phyloP scores from a whole-genome alignment of 148 eudicot genomes.

The Cornus controversa region DNA sequence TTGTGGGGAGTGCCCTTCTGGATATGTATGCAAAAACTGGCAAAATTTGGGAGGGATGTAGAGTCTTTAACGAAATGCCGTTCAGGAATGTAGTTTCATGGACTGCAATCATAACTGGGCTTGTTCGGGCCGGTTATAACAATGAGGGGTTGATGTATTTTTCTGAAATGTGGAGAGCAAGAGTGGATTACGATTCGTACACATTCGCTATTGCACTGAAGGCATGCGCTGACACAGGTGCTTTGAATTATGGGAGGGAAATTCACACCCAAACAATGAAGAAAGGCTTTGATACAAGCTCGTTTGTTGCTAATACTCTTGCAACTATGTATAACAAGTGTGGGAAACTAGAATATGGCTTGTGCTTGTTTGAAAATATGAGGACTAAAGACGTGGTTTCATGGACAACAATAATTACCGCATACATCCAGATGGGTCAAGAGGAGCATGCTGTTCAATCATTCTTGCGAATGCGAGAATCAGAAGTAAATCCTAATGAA shows the following conservation, averaged over 20 bases:
- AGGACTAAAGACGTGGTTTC: conserved; percentile 71
- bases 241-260: conserved; percentile 65
- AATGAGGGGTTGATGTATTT: conserved; percentile 64
- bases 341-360: conserved; percentile 73
- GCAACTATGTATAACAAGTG: conserved; percentile 84
- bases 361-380: conserved; percentile 68
- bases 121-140: conserved; percentile 64
- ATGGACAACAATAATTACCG: conserved; percentile 74
- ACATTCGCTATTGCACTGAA: conserved; percentile 82
- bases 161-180: conserved; percentile 53
- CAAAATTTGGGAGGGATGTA: conserved; percentile 56
- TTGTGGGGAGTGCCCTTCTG: conserved; percentile 79
- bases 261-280: conserved; percentile 67
- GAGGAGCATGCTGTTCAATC: conserved; percentile 47
- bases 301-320: conserved; percentile 74
- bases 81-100: conserved; percentile 84
- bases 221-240: conserved; percentile 69
- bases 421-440: conserved; percentile 69
- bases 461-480: conserved; percentile 56
- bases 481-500: conserved; percentile 62
- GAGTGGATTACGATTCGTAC: conserved; percentile 61
- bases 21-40: conserved; percentile 83
- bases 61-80: conserved; percentile 77
- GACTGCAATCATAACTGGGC: conserved; percentile 86
- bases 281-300: conserved; percentile 51